A percentile compares a stretch with the other conserved stretches of the same genome.
phyloP scores from a whole-genome alignment of 345 rosid genomes.

The Populus alba region DNA sequence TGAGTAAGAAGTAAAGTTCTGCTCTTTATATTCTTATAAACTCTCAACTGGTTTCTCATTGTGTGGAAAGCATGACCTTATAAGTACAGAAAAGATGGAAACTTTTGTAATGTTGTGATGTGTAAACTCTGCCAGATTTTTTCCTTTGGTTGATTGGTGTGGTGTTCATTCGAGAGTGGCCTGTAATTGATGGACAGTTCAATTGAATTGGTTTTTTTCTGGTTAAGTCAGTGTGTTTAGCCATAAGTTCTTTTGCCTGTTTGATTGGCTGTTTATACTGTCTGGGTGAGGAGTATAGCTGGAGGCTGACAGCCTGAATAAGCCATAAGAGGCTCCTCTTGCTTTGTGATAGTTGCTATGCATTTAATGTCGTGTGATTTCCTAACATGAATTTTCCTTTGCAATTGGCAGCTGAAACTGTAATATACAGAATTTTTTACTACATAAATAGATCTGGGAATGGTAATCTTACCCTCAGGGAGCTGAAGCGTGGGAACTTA shows the following conservation, averaged over 20 bases:
- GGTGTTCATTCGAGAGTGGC: neutral
- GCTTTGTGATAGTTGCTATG: neutral
- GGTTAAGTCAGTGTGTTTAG: neutral
- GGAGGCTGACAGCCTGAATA: neutral
- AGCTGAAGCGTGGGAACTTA: constrained; percentile 88
- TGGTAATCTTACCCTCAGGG: constrained; percentile 85
- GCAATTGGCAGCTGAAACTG: constrained; percentile 87
- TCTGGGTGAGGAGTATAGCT: neutral
- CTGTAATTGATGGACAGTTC: neutral
- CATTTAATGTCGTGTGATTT: neutral
- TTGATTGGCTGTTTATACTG: neutral
- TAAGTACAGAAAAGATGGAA: neutral
- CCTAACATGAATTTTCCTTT: constrained; percentile 22
- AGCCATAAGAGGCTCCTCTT: neutral
- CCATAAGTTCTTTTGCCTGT: neutral
- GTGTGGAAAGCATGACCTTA: neutral
- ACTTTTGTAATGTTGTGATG: neutral
- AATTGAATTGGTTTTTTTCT: neutral
- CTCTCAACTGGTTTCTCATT: neutral
- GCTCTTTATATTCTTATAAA: neutral
- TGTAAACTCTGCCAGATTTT: neutral
- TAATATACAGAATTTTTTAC: constrained; percentile 92
- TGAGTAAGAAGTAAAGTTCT: neutral
- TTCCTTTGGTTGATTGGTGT: neutral
- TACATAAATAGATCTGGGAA: constrained; percentile 82